Evolutionary conservation across 1,284 basidiomycete genomes (phyloP).

Genomic region (Cutaneotrichosporon dermatis): DNA sequence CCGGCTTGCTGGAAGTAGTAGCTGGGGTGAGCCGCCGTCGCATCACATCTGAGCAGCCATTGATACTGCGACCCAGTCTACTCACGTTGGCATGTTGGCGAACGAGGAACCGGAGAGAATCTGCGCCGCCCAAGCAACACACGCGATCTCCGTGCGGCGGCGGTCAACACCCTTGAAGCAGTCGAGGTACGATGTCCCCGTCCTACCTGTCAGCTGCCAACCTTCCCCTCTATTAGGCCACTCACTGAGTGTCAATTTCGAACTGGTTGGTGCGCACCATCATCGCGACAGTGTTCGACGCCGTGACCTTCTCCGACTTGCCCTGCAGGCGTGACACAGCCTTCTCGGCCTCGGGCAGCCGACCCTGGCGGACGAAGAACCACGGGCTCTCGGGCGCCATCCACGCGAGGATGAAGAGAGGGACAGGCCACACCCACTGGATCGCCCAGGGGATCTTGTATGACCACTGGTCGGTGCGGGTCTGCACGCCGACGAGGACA

Average conservation of each 20-base stretch:
- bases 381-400: conserved; percentile 32
- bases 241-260: conserved; percentile 19
- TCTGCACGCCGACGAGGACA: conserved; percentile 21
- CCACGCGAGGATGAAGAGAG: conserved; percentile 21
- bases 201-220: not conserved
- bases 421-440: conserved; percentile 49
- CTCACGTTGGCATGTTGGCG: not conserved
- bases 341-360: conserved; percentile 22
- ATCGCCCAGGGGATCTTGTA: conserved; percentile 46
- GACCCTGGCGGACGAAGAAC: conserved; percentile 30
- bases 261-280: conserved; percentile 36
- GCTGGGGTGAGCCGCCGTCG: not conserved
- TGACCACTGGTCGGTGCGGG: conserved; percentile 27
- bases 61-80: too few species aligned
- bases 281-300: conserved; percentile 31
- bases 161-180: conserved; percentile 29
- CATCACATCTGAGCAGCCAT: too few species aligned
- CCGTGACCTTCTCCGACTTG: conserved; percentile 19
- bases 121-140: conserved; percentile 19
- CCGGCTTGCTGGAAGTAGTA: conserved; percentile 5
- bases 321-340: conserved; percentile 19
- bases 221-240: not conserved
- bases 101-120: conserved; percentile 20
- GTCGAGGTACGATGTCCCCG: conserved; percentile 26
- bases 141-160: conserved; percentile 20